Percentiles rank a stretch among this genome's conserved stretches.
phyloP scores from a whole-genome alignment of 257 asterid genomes.

The Solanum acaule region DNA sequence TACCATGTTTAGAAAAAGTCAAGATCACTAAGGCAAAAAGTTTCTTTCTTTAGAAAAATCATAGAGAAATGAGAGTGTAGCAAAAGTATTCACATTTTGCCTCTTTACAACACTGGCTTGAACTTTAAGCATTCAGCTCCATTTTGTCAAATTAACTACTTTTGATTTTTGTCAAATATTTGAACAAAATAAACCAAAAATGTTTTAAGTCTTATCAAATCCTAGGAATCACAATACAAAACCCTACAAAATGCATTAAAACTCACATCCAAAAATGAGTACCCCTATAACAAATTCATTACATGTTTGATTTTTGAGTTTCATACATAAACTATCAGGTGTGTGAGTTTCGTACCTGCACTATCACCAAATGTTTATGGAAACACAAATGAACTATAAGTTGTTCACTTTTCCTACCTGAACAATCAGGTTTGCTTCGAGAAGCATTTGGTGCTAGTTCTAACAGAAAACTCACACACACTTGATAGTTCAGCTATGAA shows the following conservation, averaged over 20 bases:
- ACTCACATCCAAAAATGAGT: background rate
- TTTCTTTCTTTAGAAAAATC: constrained; percentile 4
- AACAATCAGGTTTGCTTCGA: background rate
- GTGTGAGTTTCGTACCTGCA: background rate
- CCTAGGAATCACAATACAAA: background rate
- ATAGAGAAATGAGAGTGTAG: background rate
- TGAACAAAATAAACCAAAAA: too few relatives aligned
- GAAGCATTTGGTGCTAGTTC: background rate
- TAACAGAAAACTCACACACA: background rate
- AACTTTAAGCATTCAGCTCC: background rate
- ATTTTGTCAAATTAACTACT: background rate
- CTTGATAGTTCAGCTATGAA: background rate
- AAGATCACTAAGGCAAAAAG: background rate
- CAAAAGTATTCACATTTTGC: background rate
- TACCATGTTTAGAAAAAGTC: background rate
- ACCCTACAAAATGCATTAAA: background rate
- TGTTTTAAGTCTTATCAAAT: background rate
- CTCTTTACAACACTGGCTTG: background rate
- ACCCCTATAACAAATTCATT: background rate
- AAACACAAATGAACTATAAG: background rate
- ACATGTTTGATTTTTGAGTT: background rate
- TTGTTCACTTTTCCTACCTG: background rate
- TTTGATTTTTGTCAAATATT: background rate
- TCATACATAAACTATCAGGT: background rate
- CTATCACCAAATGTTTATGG: background rate